Evolutionary conservation across 2,329 filamentous ascomycete species (phyloP).

Genomic region (Gyromitra esculenta): DNA sequence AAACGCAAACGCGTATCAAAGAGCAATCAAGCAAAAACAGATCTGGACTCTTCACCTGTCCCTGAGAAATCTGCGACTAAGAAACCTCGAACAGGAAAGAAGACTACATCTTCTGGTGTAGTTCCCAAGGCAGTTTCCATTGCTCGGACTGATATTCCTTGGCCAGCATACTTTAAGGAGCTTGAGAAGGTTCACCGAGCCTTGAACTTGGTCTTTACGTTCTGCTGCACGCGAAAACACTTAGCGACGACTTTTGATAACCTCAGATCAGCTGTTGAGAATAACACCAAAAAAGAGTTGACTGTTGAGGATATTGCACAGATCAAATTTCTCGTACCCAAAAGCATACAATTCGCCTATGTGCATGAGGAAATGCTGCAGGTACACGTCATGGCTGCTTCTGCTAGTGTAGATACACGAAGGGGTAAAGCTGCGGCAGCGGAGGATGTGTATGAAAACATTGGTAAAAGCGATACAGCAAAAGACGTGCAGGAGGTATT

Average conservation of each 20-base stretch:
- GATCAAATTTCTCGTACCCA: constrained; percentile 79
- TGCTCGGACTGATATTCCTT: constrained; percentile 60
- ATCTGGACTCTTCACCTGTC: not conserved
- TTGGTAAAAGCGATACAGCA: constrained; percentile 59
- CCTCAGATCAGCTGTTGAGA: constrained; percentile 83
- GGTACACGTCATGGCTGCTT: constrained; percentile 77
- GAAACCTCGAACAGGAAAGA: constrained; percentile 24
- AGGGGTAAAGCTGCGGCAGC: constrained; percentile 55
- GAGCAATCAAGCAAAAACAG: not conserved
- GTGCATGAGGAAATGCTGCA: constrained; percentile 85
- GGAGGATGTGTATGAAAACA: constrained; percentile 55
- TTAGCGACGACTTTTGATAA: constrained; percentile 91
- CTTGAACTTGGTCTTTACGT: constrained; percentile 91
- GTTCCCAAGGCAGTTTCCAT: not conserved
- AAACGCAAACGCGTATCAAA: constrained; percentile 48
- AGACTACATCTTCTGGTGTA: not conserved
- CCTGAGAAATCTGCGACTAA: constrained; percentile 17
- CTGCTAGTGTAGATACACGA: constrained; percentile 57
- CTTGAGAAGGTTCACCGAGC: constrained; percentile 82
- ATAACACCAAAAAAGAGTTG: constrained; percentile 77
- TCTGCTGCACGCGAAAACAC: constrained; percentile 92
- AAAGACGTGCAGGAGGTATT: constrained; percentile 73
- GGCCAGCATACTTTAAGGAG: constrained; percentile 78
- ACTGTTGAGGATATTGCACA: constrained; percentile 81
- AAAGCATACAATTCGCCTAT: constrained; percentile 82